Evolutionary conservation across 2,329 filamentous ascomycete genomes (phyloP).

Genomic region (Colletotrichum nymphaeae): DNA sequence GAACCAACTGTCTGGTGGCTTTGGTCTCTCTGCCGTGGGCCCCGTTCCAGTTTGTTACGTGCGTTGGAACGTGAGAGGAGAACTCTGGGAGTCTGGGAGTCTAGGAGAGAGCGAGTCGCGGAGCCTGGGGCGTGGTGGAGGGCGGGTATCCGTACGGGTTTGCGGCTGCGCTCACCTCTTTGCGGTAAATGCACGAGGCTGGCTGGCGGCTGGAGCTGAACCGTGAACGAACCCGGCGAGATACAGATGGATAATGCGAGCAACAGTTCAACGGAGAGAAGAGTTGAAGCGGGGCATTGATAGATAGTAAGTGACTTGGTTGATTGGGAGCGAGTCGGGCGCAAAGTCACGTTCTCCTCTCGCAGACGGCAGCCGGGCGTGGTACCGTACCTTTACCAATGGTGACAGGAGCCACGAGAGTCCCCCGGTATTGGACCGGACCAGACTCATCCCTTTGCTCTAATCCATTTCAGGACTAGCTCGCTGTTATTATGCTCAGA

Average conservation of each 20-base stretch:
- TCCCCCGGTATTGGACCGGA: not conserved
- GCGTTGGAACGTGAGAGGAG: not conserved
- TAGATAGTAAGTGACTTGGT: not conserved
- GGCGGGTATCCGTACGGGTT: not conserved
- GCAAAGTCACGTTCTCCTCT: conserved; percentile 23
- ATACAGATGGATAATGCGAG: not conserved
- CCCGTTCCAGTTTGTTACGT: no score
- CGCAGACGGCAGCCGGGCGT: not conserved
- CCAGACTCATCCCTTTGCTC: not conserved
- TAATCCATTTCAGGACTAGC: not conserved
- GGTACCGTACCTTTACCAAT: no score
- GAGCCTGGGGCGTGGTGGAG: not conserved
- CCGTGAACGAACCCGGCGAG: not conserved
- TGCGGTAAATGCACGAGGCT: conserved; percentile 15
- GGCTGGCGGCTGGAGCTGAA: conserved; percentile 30
- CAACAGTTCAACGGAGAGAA: no score
- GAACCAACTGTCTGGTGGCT: not conserved
- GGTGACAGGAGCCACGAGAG: not conserved
- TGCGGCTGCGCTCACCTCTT: not conserved
- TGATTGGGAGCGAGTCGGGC: conserved; percentile 20
- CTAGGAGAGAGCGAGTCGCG: no score
- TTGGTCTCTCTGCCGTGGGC: not conserved
- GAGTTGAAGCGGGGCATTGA: conserved; percentile 2
- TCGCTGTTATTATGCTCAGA: not conserved
- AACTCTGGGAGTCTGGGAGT: no score